These are phyloP conservation scores for Colletotrichum simmondsii DNA, from an alignment of 2,329 filamentous ascomycete species.

Conservation along the genomic window DNA sequence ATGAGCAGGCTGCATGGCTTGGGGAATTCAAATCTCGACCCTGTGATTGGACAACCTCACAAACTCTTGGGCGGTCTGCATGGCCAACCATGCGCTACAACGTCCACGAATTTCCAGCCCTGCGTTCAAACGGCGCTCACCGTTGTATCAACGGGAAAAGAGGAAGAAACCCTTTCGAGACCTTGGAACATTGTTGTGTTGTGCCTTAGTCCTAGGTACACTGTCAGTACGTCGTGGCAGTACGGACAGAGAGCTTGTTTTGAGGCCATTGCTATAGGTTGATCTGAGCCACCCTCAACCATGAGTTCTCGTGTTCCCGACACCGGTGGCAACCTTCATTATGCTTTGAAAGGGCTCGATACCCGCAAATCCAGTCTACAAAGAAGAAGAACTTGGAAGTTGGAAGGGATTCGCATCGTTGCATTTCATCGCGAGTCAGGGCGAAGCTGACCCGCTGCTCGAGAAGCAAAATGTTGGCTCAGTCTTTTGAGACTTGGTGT, in stretches of 20 bases:
- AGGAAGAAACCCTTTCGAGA: background rate
- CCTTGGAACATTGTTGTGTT: background rate
- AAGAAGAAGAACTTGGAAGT: background rate
- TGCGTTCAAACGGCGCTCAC: background rate
- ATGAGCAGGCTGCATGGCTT: conserved; percentile 1
- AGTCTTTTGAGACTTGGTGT: background rate
- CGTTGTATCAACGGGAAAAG: background rate
- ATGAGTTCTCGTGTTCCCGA: background rate
- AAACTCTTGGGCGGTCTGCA: conserved; percentile 16
- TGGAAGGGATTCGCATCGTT: background rate
- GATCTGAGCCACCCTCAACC: background rate
- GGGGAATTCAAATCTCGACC: background rate
- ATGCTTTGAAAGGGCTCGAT: background rate
- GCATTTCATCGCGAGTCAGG: conserved; percentile 9
- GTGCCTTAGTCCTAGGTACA: background rate
- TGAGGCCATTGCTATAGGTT: background rate
- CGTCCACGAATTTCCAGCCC: background rate
- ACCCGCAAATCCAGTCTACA: background rate
- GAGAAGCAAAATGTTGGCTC: conserved; percentile 5
- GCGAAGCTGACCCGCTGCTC: background rate
- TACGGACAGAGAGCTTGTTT: no score
- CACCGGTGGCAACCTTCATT: background rate
- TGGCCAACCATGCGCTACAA: conserved; percentile 1
- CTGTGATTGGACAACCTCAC: conserved; percentile 13
- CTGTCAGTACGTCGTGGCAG: background rate